Evolutionary conservation across 2,329 filamentous ascomycete genomes (phyloP), one percentile per base, ranked within the genome.

Genomic region (Arthroderma sp.): DNA sequence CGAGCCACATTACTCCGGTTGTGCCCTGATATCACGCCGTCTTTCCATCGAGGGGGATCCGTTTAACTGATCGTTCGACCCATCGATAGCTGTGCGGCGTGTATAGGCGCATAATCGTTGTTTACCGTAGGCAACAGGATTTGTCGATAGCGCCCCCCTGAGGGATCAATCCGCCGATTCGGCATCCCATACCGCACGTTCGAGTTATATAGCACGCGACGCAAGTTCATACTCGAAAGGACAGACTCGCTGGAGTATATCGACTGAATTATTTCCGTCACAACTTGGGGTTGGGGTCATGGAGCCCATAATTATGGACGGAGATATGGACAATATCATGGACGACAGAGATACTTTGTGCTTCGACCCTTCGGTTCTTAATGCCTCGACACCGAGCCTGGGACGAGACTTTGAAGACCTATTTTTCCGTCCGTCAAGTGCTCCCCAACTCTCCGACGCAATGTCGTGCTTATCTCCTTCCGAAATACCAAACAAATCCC

Each of bases 311-410:
- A 71, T 74, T 53, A 63, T 74, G 56, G 71, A 74, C 62, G 70
- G 70, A 63, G 72, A 74, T 37, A 72, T 74, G 70, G 71, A 71
- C 58, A 69, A 67, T 56, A 61, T 67, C 35, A 73, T 71, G 58
- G 67, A 69, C 57, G 69, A 74, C 58, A 65, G 68, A 54, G 70
- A 76, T 58, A 70, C 75, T 67, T 70, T 73, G 56, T 73, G 75
- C 47, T 66, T 76, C 49, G 56, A 60, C 39, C 55, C 55, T 31
- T 56, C 59, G 55, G 66, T 68, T 7, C 64, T 68, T 54, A 66
- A 71, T 58, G 59, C 64, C 53, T 64, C 73, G 59, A 68, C 51
- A 5, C 19, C 56, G 17, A 56, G 56, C 52, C 33, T 47, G 11
- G 38, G 44, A 31, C 28, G 37, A 37, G 57, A 61, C 7, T 58